Evolutionary conservation across 441 rosid genomes (phyloP).

Genomic region (Macaranga tanarius): DNA sequence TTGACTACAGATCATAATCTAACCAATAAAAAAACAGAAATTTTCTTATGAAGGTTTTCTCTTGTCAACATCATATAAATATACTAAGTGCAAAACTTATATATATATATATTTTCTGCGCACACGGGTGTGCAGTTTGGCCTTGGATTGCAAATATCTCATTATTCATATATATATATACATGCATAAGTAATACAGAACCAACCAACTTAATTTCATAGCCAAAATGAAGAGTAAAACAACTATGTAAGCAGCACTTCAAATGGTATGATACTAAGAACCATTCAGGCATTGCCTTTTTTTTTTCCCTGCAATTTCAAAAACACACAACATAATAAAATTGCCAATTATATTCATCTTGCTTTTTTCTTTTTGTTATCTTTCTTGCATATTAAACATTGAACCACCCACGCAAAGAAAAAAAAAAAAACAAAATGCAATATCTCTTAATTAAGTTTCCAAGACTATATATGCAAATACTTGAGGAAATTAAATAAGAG

Average conservation of each 20-base stretch:
- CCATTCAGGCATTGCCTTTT: too few species aligned
- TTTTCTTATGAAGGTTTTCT: background rate
- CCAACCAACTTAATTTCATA: too few species aligned
- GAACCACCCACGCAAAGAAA: background rate
- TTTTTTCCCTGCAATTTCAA: background rate
- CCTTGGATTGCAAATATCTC: slow-evolving; percentile 14
- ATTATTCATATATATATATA: background rate
- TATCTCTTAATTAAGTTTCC: too few species aligned
- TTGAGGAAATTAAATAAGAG: background rate
- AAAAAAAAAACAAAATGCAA: background rate
- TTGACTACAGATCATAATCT: too few species aligned
- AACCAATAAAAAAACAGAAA: too few species aligned
- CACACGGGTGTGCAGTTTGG: slow-evolving; percentile 21
- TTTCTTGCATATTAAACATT: background rate
- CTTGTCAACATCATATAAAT: slow-evolving; percentile 29
- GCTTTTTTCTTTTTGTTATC: background rate
- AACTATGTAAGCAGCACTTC: too few species aligned
- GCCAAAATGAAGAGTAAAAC: too few species aligned
- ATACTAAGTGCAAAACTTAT: background rate
- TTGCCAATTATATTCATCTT: too few species aligned
- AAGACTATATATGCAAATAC: background rate
- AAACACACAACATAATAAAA: background rate
- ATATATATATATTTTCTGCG: slow-evolving; percentile 6
- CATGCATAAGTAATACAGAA: too few species aligned
- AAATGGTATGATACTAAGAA: too few species aligned